Conservation (phyloP, 2,329 filamentous ascomycete species). For the Colletotrichum musae region DNA sequence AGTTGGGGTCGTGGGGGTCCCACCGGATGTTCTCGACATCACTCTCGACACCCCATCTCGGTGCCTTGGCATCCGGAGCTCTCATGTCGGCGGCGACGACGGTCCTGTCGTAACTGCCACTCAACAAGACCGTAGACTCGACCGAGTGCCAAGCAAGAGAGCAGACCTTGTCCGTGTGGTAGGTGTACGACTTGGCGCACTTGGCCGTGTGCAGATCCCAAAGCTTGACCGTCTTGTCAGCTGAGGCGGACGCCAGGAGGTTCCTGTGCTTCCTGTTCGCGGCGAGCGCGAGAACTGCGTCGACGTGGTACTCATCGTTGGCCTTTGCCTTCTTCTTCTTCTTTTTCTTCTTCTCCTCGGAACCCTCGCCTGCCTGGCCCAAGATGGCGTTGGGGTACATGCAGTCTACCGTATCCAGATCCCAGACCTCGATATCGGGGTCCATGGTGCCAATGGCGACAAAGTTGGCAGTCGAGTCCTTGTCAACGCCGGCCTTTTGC, state of each 20-base stretch:
- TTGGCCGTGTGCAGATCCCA: slow-evolving; percentile 95
- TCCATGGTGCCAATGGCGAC: slow-evolving; percentile 98
- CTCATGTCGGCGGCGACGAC: slow-evolving; percentile 97
- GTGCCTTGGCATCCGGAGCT: slow-evolving; percentile 84
- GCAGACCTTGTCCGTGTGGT: slow-evolving; percentile 98
- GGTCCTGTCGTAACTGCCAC: slow-evolving; percentile 95
- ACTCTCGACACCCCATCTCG: slow-evolving; percentile 93
- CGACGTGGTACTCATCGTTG: slow-evolving; percentile 94
- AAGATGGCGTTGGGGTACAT: slow-evolving; percentile 99
- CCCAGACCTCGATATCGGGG: slow-evolving; percentile 98
- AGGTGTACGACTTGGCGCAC: slow-evolving; percentile 94
- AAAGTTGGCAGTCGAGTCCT: slow-evolving; percentile 85
- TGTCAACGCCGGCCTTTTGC: slow-evolving; percentile 74
- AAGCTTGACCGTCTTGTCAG: slow-evolving; percentile 96
- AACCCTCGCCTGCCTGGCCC: slow-evolving; percentile 76
- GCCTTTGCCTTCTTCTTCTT: slow-evolving; percentile 91
- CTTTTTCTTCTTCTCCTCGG: slow-evolving; percentile 78
- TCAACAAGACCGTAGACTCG: slow-evolving; percentile 90
- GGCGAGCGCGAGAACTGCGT: slow-evolving; percentile 90
- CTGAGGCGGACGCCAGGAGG: slow-evolving; percentile 92
- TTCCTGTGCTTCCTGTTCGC: slow-evolving; percentile 96
- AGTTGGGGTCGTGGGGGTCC: slow-evolving; percentile 94
- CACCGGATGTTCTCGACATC: slow-evolving; percentile 94
- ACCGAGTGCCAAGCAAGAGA: slow-evolving; percentile 92
- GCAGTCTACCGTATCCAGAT: slow-evolving; percentile 94